Base-by-base conservation (phyloP, 495 filamentous ascomycete genomes). In the Neurospora sp. region DNA sequence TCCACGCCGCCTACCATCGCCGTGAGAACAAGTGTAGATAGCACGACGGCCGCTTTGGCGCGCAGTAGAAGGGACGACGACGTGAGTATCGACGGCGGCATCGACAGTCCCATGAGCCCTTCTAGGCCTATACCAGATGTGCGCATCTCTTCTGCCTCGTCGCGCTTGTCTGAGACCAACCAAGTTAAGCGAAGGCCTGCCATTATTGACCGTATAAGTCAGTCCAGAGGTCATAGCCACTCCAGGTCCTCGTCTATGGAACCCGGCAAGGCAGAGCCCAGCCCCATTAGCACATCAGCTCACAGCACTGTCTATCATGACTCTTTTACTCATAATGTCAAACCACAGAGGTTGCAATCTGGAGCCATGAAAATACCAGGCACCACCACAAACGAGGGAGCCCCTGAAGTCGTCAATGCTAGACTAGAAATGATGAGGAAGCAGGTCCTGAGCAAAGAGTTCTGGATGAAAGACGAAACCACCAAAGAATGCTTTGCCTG, bases 391-490 rank as follows among this genome's bases (percentile, higher is more conserved):
- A 86, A 85, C 74, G 85, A 88, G 73, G 87, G 87, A 27, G 87
- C 87, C 48, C 84, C 87, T 10, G 88, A 89, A 71, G 83, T 85
- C 46, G 87, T 91, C 27, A 91, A 85, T 75, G 87, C 86, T 59
- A 84, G 87, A 42, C 83, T 91, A 35, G 87, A 90, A 73, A 87
- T 93, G 77, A 88, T 94, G 82, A 86, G 91, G 72, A 94, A 92
- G 77, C 93, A 92, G 79, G 87, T 98, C 40, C 84, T 98, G 16
- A 97, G 91, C 76, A 95, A 92, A 79, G 93, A 97, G 71, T 98
- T 96, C 78, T 99, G 96, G 96, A 99, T 99, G 96, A 92, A 92
- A 66, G 96, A 99, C 82, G 96, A 98, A 78, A 97, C 96, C 78
- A 95, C 94, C 66, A 98, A 95, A 81, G 95, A 98, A 75, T 99